Base-by-base conservation (phyloP, 2,329 filamentous ascomycete species). In the Arthroderma sp. region DNA sequence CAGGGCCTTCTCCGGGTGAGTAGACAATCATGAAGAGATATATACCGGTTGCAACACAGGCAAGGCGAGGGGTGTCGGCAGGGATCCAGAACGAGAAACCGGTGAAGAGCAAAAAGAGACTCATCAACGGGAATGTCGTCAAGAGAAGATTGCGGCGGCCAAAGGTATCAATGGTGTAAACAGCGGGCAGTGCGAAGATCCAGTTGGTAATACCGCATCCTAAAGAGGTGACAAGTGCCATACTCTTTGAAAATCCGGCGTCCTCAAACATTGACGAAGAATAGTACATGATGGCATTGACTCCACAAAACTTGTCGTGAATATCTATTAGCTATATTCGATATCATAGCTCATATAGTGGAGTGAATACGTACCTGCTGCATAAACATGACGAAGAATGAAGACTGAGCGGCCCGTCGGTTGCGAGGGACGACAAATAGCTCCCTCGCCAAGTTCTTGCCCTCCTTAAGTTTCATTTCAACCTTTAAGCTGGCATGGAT, bases 301-400 rank as follows among this genome's bases (percentile, higher is more conserved):
- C 33, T 47, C 56, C 22, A 50, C 45, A 83, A 61, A 80, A 46
- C 64, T 50, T 28, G 57, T 56, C 22, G 6, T 41, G 31, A 6
- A 11, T 27, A 22, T 22, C 15, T 9, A 36, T 9, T 11, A 9
- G n/a, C 7, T 38, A 22, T 7, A 22, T 38, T 11, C 36, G 36
- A 34, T 11, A 11, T 2, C 9, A 11, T 34, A 34, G 11, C 15
- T 22, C 15, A 11, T 34, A 34, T 11, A 34, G 15, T 22, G 15
- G 15, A 22, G 15, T 22, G 15, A 63, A 73, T 73, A 52, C 78
- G 81, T 73, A 82, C 78, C 60, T 83, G 78, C 60, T 83, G 80
- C 0, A 77, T 78, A 53, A 83, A 78, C 85, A 93, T 93, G 52
- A 89, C 83, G 1, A 78, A 78, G 51, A 80, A 83, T 0, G 84